These are phyloP conservation scores for Phaffia australis DNA, from an alignment of 768 basidiomycete genomes.

Conservation along the genomic window DNA sequence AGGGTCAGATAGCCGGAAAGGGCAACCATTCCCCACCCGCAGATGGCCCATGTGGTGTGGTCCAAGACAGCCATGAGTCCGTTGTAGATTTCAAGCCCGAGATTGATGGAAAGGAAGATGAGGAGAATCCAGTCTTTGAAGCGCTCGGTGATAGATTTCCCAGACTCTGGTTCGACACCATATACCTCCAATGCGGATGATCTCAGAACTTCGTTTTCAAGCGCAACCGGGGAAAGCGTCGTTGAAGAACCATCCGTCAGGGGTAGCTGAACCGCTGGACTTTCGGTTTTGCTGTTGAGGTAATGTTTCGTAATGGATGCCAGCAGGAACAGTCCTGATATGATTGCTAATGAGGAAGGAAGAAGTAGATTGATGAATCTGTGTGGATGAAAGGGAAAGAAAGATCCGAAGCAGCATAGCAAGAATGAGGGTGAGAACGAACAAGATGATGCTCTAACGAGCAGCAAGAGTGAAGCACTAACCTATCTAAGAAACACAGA, in stretches of 20 bases:
- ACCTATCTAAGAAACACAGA: constrained; percentile 4
- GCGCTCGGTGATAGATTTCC: constrained; percentile 21
- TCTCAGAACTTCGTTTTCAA: constrained; percentile 16
- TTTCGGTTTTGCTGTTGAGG: not conserved
- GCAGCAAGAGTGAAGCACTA: not conserved
- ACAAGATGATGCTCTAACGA: not conserved
- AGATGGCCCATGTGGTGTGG: not conserved
- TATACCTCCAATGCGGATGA: not conserved
- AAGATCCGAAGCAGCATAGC: not conserved
- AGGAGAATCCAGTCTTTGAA: not conserved
- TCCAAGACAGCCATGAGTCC: constrained; percentile 23
- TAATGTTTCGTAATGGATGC: not conserved
- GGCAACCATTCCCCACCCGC: constrained; percentile 19
- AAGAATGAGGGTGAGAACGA: not conserved
- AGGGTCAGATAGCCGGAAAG: constrained; percentile 18
- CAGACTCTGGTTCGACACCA: constrained; percentile 26
- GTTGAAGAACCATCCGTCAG: not conserved
- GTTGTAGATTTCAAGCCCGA: constrained; percentile 12
- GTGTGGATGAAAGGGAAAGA: not conserved
- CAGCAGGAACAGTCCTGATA: not conserved
- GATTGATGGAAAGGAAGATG: not conserved
- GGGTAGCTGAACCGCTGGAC: not conserved
- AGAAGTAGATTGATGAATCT: constrained; percentile 2
- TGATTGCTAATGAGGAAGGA: not conserved
- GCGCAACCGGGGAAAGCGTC: constrained; percentile 9